Percentiles rank a stretch among this genome's conserved stretches.
phyloP scores from a whole-genome alignment of 768 basidiomycete genomes.

The Termitomyces sp. region DNA sequence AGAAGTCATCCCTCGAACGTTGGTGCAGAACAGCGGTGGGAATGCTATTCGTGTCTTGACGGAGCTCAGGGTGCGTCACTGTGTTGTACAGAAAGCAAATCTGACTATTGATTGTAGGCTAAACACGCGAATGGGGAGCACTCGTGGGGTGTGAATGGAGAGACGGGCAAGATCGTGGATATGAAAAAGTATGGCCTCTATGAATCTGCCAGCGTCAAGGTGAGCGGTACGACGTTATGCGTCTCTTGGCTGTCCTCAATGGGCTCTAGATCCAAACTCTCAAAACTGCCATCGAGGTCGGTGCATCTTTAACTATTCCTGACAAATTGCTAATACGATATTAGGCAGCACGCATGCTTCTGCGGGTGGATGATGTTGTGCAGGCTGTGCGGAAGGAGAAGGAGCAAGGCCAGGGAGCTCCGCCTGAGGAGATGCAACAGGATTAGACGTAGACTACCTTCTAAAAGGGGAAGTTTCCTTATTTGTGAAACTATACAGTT shows the following conservation, averaged over 20 bases:
- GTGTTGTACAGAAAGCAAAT: background rate
- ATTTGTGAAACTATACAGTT: slow-evolving; percentile 30
- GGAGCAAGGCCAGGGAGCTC: slow-evolving; percentile 44
- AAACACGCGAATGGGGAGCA: slow-evolving; percentile 91
- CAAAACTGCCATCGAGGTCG: slow-evolving; percentile 93
- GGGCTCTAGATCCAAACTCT: slow-evolving; percentile 77
- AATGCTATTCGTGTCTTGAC: slow-evolving; percentile 93
- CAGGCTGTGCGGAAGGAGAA: slow-evolving; percentile 78
- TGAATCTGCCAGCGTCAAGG: slow-evolving; percentile 96
- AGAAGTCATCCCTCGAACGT: slow-evolving; percentile 93
- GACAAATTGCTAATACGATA: background rate
- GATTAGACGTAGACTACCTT: slow-evolving; percentile 1
- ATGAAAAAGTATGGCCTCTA: slow-evolving; percentile 94
- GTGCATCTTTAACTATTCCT: slow-evolving; percentile 3
- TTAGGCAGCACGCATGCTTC: slow-evolving; percentile 82
- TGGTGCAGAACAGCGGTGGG: slow-evolving; percentile 93
- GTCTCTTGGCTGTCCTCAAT: background rate
- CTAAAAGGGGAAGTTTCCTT: background rate
- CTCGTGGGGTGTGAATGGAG: slow-evolving; percentile 93
- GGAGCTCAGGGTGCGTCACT: slow-evolving; percentile 74
- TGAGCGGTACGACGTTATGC: slow-evolving; percentile 16
- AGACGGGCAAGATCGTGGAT: slow-evolving; percentile 92
- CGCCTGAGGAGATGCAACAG: slow-evolving; percentile 51
- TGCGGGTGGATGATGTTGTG: slow-evolving; percentile 93
- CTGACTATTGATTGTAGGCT: slow-evolving; percentile 47